These are phyloP conservation scores for Russula virescens DNA, from an alignment of 768 basidiomycete genomes.

Conservation along the genomic window DNA sequence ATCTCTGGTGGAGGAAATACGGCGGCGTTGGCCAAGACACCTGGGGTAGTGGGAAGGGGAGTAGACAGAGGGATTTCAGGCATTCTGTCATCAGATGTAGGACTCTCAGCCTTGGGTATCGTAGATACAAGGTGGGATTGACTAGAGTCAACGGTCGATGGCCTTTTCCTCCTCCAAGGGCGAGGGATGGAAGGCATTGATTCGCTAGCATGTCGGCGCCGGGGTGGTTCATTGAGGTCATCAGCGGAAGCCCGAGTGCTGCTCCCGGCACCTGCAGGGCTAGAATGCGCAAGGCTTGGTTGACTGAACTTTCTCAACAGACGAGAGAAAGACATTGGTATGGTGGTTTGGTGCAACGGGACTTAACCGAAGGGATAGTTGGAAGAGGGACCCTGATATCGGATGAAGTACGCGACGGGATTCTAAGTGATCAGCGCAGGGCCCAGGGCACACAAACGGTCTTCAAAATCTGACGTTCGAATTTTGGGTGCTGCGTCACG, in stretches of 20 bases:
- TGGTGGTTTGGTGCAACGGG: neutral
- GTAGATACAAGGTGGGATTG: neutral
- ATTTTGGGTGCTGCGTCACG: neutral
- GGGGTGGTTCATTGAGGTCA: neutral
- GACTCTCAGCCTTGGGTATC: neutral
- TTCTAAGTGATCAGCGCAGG: too few relatives aligned
- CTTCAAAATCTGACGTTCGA: too few relatives aligned
- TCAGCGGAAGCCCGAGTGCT: neutral
- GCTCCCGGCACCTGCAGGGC: neutral
- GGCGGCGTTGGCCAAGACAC: neutral
- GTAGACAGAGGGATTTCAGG: neutral
- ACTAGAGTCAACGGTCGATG: neutral
- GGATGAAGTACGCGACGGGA: too few relatives aligned
- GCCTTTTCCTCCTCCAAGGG: neutral
- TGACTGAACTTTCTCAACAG: slow-evolving; percentile 5
- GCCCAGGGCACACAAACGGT: too few relatives aligned
- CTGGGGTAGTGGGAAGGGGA: neutral
- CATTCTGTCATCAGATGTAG: neutral
- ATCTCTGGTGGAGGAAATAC: neutral
- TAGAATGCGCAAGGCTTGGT: neutral
- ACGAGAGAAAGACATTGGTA: slow-evolving; percentile 5
- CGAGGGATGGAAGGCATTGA: neutral
- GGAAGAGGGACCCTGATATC: too few relatives aligned
- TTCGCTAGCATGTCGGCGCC: neutral
- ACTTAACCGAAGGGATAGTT: neutral